phyloP scores from a whole-genome alignment of 306 rosid species.

The Fagus crenata region DNA sequence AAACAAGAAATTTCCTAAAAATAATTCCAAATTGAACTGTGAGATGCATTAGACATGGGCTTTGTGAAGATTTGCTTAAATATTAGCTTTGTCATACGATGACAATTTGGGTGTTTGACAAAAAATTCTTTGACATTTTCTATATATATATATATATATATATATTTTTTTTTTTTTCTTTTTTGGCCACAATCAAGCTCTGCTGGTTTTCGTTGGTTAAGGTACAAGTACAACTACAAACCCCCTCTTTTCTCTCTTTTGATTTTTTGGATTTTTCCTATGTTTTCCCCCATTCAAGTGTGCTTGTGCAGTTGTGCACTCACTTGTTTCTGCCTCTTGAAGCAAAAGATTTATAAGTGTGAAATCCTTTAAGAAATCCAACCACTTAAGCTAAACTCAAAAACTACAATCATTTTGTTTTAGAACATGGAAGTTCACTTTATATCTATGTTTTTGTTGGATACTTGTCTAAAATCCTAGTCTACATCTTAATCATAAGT shows the following conservation, averaged over 20 bases:
- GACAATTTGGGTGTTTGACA: no score
- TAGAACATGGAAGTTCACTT: constrained; percentile 60
- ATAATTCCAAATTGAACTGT: no score
- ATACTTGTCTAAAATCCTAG: constrained; percentile 43
- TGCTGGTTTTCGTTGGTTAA: background rate
- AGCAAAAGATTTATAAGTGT: constrained; percentile 38
- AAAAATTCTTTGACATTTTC: background rate
- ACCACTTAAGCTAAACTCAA: constrained; percentile 50
- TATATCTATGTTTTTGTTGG: constrained; percentile 49
- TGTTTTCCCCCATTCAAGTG: constrained; percentile 20
- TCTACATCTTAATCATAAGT: constrained; percentile 61
- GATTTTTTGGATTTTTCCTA: background rate
- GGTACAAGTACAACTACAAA: background rate
- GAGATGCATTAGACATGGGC: no score
- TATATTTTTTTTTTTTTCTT: background rate
- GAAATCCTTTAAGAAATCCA: constrained; percentile 52
- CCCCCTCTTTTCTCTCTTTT: background rate
- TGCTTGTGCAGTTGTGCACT: constrained; percentile 14
- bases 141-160: no score
- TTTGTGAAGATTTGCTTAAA: no score
- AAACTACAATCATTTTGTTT: constrained; percentile 57
- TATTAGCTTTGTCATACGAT: no score
- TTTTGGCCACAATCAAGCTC: background rate
- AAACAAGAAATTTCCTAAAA: no score
- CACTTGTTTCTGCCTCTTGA: constrained; percentile 30